Evolutionary conservation across 129 eudicot species (phyloP), one percentile per base, ranked within the genome.

Genomic region (Artemisia annua): DNA sequence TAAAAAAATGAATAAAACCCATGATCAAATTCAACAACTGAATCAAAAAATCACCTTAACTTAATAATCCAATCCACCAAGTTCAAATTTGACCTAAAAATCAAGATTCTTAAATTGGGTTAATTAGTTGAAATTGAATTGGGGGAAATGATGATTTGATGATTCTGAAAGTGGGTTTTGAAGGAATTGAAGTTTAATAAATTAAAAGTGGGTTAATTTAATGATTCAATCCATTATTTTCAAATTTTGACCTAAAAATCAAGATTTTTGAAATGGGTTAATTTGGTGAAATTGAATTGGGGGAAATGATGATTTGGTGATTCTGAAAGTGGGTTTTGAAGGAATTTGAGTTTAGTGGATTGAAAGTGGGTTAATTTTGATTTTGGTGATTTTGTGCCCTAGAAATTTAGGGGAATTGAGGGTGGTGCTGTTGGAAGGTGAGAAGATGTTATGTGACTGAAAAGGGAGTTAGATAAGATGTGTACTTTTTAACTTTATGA

Each of bases 391-490:
- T 39, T 39, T 67, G 75, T 48, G 81, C 72, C 81, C 76, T 70
- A 63, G 75, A 52, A 35, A 61, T 70, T 20, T 30, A 52, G 7
- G 63, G 26, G 12, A 28, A 57, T 20, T 9, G 35, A 19, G 26
- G 11, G 70, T 70, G 11, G 44, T 35, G 51, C 28, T 58, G 65
- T 78, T 78, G 77, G 54, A 69, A 71, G 56, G 66, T 70, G 63
- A 51, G 81, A 63, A 13, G 28, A 51, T 71, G 55, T 26, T 61
- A 49, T 63, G 61, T 52, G 70, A 63, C 15, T 18, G 32, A 73
- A 46, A 24, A 54, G 26, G 48, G 61, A 59, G 75, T 26, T 16
- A 77, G 81, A 77, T 75, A 67, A 75, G 67, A 75, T 54, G 43
- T 54, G 43, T 17, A 66, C 49, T 48, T 55, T 66, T 46, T 56